Evolutionary conservation across 345 rosid genomes (phyloP), one percentile per base, ranked within the genome.

Genomic region (Salix udensis): DNA sequence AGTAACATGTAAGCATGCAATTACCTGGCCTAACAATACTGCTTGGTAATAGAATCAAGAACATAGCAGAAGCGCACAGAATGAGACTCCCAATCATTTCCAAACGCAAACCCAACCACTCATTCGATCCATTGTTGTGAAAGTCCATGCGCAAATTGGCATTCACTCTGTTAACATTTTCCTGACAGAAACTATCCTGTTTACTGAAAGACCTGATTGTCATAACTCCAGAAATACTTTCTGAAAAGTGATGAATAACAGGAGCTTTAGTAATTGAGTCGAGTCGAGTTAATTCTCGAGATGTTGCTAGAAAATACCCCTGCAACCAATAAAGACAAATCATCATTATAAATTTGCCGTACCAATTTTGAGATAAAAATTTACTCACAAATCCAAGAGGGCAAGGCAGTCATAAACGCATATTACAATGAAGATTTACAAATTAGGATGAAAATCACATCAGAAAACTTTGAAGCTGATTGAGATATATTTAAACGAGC

Each of bases 201-300:
- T 88, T 92, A 76, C 84, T 53, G 83, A 93, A 95, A 62, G 97
- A 76, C 46, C 97, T 85, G 65, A 95, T 85, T 65, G 97, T 95
- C 94, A 86, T 88, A 67, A 95, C 94, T 36, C 98, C 98, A 0
- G 93, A 89, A 44, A 95, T 90, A 82, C 97, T 95, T 74, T 95
- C 97, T 1, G 98, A 95, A 88, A 95, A 95, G 76, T 95, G 97
- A 83, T 95, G 97, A 79, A 95, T 92, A 52, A 95, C 85, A 2
- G 98, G 97, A 12, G 98, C 98, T 81, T 92, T 95, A 1, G 98
- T 93, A 80, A 95, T 95, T 0, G 98, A 95, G 78, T 95, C 98
- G 3, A 95, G 84, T 23, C 97, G 97, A 23, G 98, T 95, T 55
- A 95, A 75, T 79, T 95, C 97, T 36, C 98, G 89, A 31, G 98